Conservation (phyloP, 2,329 filamentous ascomycete species). For the Penicillium sp. region DNA sequence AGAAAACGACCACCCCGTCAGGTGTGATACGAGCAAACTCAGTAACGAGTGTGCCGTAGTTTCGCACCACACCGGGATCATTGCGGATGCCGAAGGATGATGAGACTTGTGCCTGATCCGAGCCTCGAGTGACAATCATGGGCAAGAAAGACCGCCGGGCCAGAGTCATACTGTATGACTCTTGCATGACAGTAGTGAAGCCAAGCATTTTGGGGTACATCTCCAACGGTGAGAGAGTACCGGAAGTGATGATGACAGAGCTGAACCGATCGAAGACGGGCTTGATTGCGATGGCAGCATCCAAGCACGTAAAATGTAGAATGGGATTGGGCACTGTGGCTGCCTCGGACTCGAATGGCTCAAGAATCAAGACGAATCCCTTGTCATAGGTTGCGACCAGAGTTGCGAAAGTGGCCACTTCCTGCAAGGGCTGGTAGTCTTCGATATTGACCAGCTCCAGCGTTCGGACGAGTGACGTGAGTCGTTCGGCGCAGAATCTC, state of each 20-base stretch:
- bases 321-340: slow-evolving; percentile 95
- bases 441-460: slow-evolving; percentile 97
- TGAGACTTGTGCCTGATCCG: slow-evolving; percentile 89
- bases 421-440: slow-evolving; percentile 94
- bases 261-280: slow-evolving; percentile 97
- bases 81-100: slow-evolving; percentile 95
- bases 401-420: slow-evolving; percentile 96
- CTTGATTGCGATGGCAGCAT: slow-evolving; percentile 96
- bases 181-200: slow-evolving; percentile 88
- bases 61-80: slow-evolving; percentile 93
- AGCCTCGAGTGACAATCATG: slow-evolving; percentile 95
- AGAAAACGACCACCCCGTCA: slow-evolving; percentile 98
- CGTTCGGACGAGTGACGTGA: slow-evolving; percentile 92
- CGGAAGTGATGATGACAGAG: slow-evolving; percentile 97
- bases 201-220: slow-evolving; percentile 99
- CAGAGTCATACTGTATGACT: slow-evolving; percentile 96
- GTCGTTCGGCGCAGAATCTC: slow-evolving; percentile 86
- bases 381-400: slow-evolving; percentile 96
- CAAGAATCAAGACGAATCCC: slow-evolving; percentile 92
- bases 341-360: slow-evolving; percentile 93
- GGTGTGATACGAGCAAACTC: slow-evolving; percentile 96
- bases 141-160: slow-evolving; percentile 93
- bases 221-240: slow-evolving; percentile 92
- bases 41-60: slow-evolving; percentile 89
- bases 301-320: slow-evolving; percentile 94